phyloP scores from a whole-genome alignment of 163 green algal species.

The Scenedesmus sp. region DNA sequence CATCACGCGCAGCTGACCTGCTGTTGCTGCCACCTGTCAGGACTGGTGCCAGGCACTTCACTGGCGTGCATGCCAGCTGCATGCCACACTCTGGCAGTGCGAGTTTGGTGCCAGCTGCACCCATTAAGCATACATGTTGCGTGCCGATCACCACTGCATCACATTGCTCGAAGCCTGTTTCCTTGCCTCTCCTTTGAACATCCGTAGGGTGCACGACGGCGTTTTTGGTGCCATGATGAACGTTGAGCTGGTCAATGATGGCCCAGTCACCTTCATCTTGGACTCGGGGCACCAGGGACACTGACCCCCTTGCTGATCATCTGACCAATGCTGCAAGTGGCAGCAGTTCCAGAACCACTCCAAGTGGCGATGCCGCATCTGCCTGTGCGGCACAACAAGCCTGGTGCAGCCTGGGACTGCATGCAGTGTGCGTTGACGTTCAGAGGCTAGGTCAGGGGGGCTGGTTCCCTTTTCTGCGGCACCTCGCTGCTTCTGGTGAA shows the following conservation, averaged over 20 bases:
- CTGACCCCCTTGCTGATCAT: background rate
- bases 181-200: background rate
- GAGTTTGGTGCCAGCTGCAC: background rate
- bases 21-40: background rate
- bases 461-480: too few species aligned
- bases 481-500: too few species aligned
- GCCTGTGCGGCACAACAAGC: background rate
- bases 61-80: background rate
- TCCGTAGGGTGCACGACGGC: slow-evolving; percentile 55
- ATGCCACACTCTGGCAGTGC: too few species aligned
- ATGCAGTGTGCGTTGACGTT: too few species aligned
- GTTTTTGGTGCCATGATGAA: slow-evolving; percentile 70
- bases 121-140: background rate
- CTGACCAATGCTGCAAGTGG: background rate
- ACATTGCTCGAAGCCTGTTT: background rate
- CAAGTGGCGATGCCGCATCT: background rate
- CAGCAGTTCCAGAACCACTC: background rate
- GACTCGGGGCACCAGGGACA: slow-evolving; percentile 49
- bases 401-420: too few species aligned
- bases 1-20: background rate
- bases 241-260: slow-evolving; percentile 62
- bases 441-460: too few species aligned
- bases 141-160: background rate
- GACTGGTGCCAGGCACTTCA: background rate
- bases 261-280: slow-evolving; percentile 63